Base-by-base conservation (phyloP, 306 rosid genomes). In the Gastrolobium villosum region DNA sequence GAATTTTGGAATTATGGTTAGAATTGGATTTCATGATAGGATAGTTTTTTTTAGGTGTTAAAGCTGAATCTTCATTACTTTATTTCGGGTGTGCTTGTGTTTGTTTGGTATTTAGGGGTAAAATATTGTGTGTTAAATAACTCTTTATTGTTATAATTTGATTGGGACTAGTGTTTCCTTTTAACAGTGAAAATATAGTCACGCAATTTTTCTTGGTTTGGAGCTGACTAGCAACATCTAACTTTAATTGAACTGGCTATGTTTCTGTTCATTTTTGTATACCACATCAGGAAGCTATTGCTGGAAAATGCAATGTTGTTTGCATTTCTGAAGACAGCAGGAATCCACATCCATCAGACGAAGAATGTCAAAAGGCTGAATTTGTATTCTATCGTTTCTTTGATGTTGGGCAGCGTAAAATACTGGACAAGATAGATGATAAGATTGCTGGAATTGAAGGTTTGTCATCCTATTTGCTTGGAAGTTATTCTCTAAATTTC, bases 301-400 rank as follows among this genome's bases (percentile, higher is more conserved):
- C 89, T 82, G 98, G 99, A 11, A 95, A 91, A 89, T 95, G 98
- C 87, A 82, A 86, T 54, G 86, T 95, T 79, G 39, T 91, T 65
- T 95, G 96, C 86, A 76, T 83, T 69, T 86, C 92, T 36, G 89
- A 85, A 77, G 96, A 91, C 72, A 66, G 43, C 43, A 87, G 91
- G 83, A 93, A 93, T 77, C 83, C 76, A 11, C 95, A 74, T 59
- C 94, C 92, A 46, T 79, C 87, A 14, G 83, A 79, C 32, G 84
- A 87, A 84, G 92, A 78, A 28, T 68, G 89, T 69, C 75, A 76
- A 49, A 75, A 31, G 77, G 98, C 99, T 6, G 98, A 95, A 48
- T 93, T 78, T 81, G 84, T 93, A 55, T 95, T 90, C 80, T 53
- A n/a, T 61, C 92, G 96, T 46, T 88, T 88, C 69, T 95, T 93